Percentiles rank a stretch among this genome's conserved stretches.
These are phyloP conservation scores for Penicillium lividum DNA, from an alignment of 495 filamentous ascomycete species.

Conservation along the genomic window DNA sequence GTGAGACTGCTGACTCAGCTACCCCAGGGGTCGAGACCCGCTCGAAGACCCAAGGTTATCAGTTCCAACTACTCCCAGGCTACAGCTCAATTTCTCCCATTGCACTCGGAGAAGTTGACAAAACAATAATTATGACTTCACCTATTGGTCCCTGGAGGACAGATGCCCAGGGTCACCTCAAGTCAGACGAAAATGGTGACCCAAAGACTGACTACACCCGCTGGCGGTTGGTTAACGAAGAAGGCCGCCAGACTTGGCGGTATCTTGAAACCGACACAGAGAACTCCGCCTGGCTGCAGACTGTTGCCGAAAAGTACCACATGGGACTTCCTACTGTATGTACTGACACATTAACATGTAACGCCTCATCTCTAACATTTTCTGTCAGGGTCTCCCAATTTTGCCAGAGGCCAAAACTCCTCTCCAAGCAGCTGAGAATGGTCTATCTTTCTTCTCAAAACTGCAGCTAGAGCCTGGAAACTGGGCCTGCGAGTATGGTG, in stretches of 20 bases:
- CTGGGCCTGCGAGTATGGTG: constrained; percentile 97
- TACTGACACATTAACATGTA: not conserved
- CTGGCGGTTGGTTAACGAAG: constrained; percentile 83
- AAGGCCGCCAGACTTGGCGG: constrained; percentile 87
- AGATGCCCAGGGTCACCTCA: constrained; percentile 41
- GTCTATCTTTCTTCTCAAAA: constrained; percentile 83
- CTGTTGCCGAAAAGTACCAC: constrained; percentile 78
- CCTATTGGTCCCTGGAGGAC: constrained; percentile 47
- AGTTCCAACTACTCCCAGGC: not conserved
- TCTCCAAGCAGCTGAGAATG: constrained; percentile 76
- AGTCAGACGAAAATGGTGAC: constrained; percentile 42
- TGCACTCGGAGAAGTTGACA: not conserved
- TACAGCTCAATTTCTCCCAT: constrained; percentile 2
- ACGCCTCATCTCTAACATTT: constrained; percentile 12
- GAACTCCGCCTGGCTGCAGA: constrained; percentile 78
- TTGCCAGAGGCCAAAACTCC: constrained; percentile 71
- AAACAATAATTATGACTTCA: constrained; percentile 22
- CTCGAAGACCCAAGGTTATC: not conserved
- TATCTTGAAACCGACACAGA: constrained; percentile 83
- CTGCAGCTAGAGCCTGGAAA: constrained; percentile 86
- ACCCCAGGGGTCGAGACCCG: constrained; percentile 16
- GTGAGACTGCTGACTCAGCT: constrained; percentile 31
- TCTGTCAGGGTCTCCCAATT: constrained; percentile 64
- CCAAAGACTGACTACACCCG: constrained; percentile 69
- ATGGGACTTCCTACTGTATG: constrained; percentile 70